Evolutionary conservation across 1,284 basidiomycete genomes (phyloP).

Genomic region (Ceratobasidium sp.): DNA sequence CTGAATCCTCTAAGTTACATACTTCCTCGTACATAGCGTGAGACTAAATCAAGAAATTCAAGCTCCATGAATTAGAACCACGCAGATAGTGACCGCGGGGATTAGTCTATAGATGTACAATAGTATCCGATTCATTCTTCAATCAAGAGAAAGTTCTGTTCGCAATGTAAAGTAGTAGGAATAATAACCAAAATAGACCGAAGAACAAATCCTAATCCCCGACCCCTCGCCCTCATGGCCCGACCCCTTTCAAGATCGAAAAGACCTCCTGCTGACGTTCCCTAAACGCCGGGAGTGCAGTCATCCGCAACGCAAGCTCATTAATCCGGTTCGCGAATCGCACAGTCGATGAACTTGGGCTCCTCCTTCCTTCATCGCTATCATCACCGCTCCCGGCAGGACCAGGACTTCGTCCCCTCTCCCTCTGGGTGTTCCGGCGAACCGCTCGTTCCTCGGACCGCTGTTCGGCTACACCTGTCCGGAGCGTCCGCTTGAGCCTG

Average conservation of each 20-base stretch:
- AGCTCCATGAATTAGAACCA: neutral
- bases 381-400: conserved; percentile 7
- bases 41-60: neutral
- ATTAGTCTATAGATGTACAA: neutral
- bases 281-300: conserved; percentile 73
- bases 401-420: conserved; percentile 51
- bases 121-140: neutral
- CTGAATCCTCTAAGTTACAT: too few species aligned
- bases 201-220: too few species aligned
- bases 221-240: too few species aligned
- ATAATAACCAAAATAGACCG: neutral
- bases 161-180: neutral
- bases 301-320: conserved; percentile 75
- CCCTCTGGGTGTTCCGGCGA: conserved; percentile 56
- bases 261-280: conserved; percentile 80
- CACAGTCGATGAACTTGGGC: conserved; percentile 73
- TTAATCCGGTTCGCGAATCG: conserved; percentile 81
- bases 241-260: conserved; percentile 70
- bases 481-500: conserved; percentile 69
- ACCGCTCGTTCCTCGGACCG: conserved; percentile 37
- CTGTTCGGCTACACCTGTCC: conserved; percentile 56
- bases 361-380: conserved; percentile 56
- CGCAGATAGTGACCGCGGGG: neutral
- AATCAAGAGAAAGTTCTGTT: conserved; percentile 6
- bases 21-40: neutral